Base-by-base conservation (phyloP, 2,329 filamentous ascomycete species). In the Emmonsia crescens region DNA sequence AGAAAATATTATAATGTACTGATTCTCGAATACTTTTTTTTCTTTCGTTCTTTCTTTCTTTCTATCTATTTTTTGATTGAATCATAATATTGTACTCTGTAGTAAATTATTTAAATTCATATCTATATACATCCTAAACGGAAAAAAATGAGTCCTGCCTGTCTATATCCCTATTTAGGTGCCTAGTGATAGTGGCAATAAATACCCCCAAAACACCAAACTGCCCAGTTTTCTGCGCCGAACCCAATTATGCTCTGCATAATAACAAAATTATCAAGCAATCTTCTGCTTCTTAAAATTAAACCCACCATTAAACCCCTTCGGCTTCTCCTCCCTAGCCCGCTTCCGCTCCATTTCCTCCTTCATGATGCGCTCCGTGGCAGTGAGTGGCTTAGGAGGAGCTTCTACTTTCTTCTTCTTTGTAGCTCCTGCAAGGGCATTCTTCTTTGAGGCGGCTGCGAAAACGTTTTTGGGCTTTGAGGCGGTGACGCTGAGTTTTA, bases 291-390 rank as follows among this genome's bases (percentile, higher is more conserved):
- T 59, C 33, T 64, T 65, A 38, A 60, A 60, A 56, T 46, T 59
- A 33, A 57, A 48, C 10, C 40, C 56, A 10, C n/a, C 24, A 24
- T 56, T 57, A 44, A 42, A 44, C 27, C 38, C 55, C 24, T 57
- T 40, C 1, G 21, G 5, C 14, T 33, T 51, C 14, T 31, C 52
- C 24, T 60, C 62, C 31, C 60, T 57, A 27, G 59, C 57, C 9
- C 64, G 57, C 56, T 66, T 66, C 33, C 62, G 60, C 57, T 66
- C 63, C 63, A 65, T 65, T 57, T 66, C 65, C 36, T 61, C 63
- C 49, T 66, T 63, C 54, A 66, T 66, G 4, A 66, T 59, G 40
- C 61, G 57, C 36, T 65, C 65, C 19, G 61, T 64, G n/a, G 62
- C 63, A 9, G 51, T 64, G 36, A 65, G 38, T 12, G 62, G 60